Evolutionary conservation across 345 rosid genomes (phyloP).

Genomic region (Citrus hindsii): DNA sequence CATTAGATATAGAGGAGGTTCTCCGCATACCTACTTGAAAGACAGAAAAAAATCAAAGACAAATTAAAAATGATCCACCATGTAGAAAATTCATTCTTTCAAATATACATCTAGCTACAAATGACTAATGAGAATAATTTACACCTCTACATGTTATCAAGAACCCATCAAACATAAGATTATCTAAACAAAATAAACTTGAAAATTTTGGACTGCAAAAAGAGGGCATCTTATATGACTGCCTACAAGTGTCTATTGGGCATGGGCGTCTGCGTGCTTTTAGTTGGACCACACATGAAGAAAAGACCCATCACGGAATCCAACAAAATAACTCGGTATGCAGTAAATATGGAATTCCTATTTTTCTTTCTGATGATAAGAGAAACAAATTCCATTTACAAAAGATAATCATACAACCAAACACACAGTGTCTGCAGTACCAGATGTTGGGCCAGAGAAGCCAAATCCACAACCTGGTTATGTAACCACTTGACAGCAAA

Average conservation of each 20-base stretch:
- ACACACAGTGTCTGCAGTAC: background rate
- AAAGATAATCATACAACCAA: background rate
- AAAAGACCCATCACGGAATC: background rate
- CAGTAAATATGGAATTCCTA: background rate
- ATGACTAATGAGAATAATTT: background rate
- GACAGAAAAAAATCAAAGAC: conserved; percentile 1
- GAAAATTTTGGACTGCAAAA: background rate
- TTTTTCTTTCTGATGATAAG: background rate
- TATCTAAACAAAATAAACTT: background rate
- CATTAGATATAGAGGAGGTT: conserved; percentile 62
- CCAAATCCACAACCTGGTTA: background rate
- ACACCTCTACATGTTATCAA: background rate
- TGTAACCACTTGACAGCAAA: background rate
- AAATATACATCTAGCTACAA: background rate
- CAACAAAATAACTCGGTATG: background rate
- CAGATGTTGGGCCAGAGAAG: background rate
- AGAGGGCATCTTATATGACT: background rate
- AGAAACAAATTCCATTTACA: background rate
- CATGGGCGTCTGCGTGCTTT: background rate
- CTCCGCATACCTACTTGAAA: conserved; percentile 52
- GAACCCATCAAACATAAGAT: background rate
- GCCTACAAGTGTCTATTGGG: background rate
- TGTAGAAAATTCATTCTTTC: background rate
- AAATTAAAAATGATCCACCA: background rate
- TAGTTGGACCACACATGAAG: background rate